Conservation (phyloP, 768 basidiomycete genomes). For the Phylloporus rhodoxanthus region DNA sequence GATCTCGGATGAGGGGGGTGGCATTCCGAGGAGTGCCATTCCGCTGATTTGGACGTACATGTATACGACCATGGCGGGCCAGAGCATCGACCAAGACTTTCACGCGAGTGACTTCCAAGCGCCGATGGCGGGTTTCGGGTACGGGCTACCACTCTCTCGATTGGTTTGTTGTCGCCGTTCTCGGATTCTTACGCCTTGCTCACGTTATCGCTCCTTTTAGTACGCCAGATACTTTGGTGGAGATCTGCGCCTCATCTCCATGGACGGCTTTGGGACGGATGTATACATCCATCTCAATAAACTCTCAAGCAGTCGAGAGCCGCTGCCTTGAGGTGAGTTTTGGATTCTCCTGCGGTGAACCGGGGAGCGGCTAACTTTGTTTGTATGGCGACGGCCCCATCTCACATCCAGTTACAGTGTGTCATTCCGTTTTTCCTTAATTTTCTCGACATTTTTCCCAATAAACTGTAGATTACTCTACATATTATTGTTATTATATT, state of each 20-base stretch:
- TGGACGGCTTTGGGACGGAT: constrained; percentile 96
- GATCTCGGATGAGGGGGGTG: constrained; percentile 93
- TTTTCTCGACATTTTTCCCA: not conserved
- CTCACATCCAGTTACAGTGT: too few species aligned
- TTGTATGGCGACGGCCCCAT: too few species aligned
- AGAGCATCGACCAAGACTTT: constrained; percentile 74
- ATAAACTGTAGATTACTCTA: constrained; percentile 3
- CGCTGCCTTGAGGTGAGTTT: constrained; percentile 40
- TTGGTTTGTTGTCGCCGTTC: constrained; percentile 55
- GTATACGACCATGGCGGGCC: constrained; percentile 80
- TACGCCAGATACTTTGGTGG: constrained; percentile 88
- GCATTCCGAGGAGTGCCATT: constrained; percentile 80
- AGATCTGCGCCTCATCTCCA: constrained; percentile 87
- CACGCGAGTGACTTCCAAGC: constrained; percentile 84
- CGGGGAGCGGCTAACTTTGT: too few species aligned
- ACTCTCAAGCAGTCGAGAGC: constrained; percentile 77
- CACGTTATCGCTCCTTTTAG: constrained; percentile 1
- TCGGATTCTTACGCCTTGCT: not conserved
- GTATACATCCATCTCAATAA: constrained; percentile 90
- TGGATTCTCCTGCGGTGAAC: too few species aligned
- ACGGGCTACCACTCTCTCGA: constrained; percentile 87
- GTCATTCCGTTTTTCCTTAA: too few species aligned
- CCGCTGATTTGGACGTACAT: constrained; percentile 99
- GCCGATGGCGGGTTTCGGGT: constrained; percentile 96
- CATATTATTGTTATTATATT: constrained; percentile 1